Conservation (phyloP, 768 basidiomycete genomes). For the Calocera cornea region DNA sequence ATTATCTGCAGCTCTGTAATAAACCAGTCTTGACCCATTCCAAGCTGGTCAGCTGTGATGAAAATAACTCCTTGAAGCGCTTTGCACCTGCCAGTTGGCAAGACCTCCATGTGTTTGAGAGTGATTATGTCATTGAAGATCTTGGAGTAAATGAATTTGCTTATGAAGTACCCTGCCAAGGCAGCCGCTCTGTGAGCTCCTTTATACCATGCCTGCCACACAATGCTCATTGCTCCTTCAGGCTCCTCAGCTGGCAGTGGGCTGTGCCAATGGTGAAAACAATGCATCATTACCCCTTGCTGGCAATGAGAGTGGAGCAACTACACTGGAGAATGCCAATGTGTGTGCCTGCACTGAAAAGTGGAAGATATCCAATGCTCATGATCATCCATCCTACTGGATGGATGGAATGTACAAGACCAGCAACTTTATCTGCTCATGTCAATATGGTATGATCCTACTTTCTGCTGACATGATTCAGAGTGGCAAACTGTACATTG, state of each 20-base stretch:
- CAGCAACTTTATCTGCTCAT: not conserved
- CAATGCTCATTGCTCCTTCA: too few relatives aligned
- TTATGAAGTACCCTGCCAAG: not conserved
- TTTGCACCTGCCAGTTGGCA: slow-evolving; percentile 15
- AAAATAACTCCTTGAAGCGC: slow-evolving; percentile 26
- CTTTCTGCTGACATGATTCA: slow-evolving; percentile 2
- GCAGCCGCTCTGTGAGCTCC: not conserved
- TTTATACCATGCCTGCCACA: not conserved
- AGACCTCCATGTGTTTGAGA: not conserved
- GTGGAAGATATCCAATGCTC: not conserved
- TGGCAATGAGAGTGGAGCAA: not conserved
- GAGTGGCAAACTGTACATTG: slow-evolving; percentile 1
- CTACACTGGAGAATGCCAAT: too few relatives aligned
- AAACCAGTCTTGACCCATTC: slow-evolving; percentile 21
- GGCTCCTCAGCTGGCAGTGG: too few relatives aligned
- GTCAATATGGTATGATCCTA: not conserved
- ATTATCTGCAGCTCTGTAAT: slow-evolving; percentile 18
- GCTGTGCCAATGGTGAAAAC: not conserved
- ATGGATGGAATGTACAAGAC: slow-evolving; percentile 14
- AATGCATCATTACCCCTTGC: not conserved
- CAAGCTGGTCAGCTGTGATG: slow-evolving; percentile 23
- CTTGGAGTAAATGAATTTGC: not conserved
- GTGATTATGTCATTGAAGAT: not conserved
- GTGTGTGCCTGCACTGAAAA: not conserved
- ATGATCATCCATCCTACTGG: slow-evolving; percentile 23